A percentile compares a stretch with the other conserved stretches of the same genome.
Evolutionary conservation across 2,329 filamentous ascomycete species (phyloP).

Genomic region (Piedraia hortae): DNA sequence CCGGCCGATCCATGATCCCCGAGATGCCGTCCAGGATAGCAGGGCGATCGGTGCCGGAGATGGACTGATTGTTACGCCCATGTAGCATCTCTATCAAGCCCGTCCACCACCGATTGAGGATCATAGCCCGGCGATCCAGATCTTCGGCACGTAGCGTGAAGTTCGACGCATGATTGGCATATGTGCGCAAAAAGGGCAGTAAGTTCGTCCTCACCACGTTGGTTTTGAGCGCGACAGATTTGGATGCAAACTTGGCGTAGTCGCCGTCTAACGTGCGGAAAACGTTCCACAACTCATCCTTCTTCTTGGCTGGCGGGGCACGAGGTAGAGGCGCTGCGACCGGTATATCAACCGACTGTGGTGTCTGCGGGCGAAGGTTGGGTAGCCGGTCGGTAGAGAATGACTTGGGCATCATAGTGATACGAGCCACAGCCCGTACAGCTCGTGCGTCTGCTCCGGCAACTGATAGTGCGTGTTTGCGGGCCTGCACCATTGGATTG

Average conservation of each 20-base stretch:
- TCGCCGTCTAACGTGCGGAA: constrained; percentile 43
- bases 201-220: constrained; percentile 44
- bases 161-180: constrained; percentile 39
- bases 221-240: constrained; percentile 46
- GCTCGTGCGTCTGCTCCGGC: constrained; percentile 1
- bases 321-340: constrained; percentile 18
- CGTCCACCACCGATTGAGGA: constrained; percentile 79
- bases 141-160: constrained; percentile 45
- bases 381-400: constrained; percentile 22
- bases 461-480: constrained; percentile 1
- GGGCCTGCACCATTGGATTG: constrained; percentile 1
- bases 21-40: constrained; percentile 52
- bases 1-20: constrained; percentile 62
- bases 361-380: constrained; percentile 12
- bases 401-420: constrained; percentile 19
- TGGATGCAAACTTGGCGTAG: constrained; percentile 46
- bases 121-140: constrained; percentile 48
- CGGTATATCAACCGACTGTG: constrained; percentile 8
- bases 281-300: constrained; percentile 40
- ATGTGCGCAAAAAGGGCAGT: constrained; percentile 48
- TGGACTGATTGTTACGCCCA: constrained; percentile 43
- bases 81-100: constrained; percentile 58
- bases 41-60: constrained; percentile 62
- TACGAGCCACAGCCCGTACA: constrained; percentile 16
- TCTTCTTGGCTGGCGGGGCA: constrained; percentile 21